These are phyloP conservation scores for Waltergamsia citrina DNA, from an alignment of 2,329 filamentous ascomycete species.

Conservation along the genomic window DNA sequence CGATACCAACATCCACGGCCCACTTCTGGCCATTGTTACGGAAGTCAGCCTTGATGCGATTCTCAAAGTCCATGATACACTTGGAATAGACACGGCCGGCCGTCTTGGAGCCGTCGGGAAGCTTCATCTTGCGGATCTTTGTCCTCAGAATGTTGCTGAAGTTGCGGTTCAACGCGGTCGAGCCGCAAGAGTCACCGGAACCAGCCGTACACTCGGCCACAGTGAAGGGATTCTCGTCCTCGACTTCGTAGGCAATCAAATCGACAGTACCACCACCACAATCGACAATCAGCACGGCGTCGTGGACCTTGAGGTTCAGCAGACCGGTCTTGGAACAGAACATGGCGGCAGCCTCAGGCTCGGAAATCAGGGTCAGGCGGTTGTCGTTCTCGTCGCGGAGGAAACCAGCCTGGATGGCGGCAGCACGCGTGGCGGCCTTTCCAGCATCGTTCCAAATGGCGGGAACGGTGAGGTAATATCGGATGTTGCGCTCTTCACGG, in stretches of 20 bases:
- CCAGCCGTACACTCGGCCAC: conserved; percentile 96
- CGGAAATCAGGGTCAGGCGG: conserved; percentile 84
- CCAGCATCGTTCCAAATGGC: conserved; percentile 99
- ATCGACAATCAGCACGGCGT: conserved; percentile 96
- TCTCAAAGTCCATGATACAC: conserved; percentile 99
- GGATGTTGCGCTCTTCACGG: conserved; percentile 93
- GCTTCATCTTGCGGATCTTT: conserved; percentile 98
- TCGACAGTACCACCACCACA: conserved; percentile 98
- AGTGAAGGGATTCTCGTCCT: conserved; percentile 94
- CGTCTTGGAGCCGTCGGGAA: conserved; percentile 92
- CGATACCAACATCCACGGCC: conserved; percentile 97
- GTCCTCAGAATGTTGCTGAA: conserved; percentile 97
- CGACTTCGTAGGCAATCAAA: conserved; percentile 97
- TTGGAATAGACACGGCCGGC: conserved; percentile 98
- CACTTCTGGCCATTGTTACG: conserved; percentile 98
- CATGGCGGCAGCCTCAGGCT: conserved; percentile 92
- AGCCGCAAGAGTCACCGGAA: conserved; percentile 94
- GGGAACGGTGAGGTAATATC: conserved; percentile 96
- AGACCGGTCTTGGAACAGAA: conserved; percentile 97
- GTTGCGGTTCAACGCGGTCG: conserved; percentile 95
- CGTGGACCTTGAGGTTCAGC: conserved; percentile 93
- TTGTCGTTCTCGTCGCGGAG: conserved; percentile 97
- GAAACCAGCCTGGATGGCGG: conserved; percentile 94
- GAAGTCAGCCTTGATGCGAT: conserved; percentile 99
- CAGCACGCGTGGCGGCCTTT: conserved; percentile 91